Base-by-base conservation (phyloP, 73 alveolate genomes). In the Durusdinium trenchii region DNA sequence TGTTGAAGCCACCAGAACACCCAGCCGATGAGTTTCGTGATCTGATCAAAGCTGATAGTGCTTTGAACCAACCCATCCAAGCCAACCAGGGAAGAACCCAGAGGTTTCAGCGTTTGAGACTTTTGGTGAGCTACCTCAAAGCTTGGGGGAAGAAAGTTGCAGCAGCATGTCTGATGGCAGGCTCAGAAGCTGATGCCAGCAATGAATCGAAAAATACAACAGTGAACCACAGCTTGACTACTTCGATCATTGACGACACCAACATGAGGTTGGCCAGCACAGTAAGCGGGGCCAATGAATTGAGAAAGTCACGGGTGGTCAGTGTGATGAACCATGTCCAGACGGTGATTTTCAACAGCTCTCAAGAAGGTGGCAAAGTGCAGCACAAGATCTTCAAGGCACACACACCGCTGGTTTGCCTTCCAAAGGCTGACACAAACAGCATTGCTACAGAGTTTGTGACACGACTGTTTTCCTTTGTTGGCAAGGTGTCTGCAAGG, bases 211-310 rank as follows among this genome's bases (percentile, higher is more conserved):
- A n/a, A n/a, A n/a, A n/a, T n/a, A n/a, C n/a, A n/a, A n/a, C n/a
- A n/a, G n/a, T n/a, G n/a, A n/a, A n/a, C n/a, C n/a, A n/a, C n/a
- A n/a, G n/a, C n/a, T n/a, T n/a, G n/a, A n/a, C n/a, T n/a, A n/a
- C n/a, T n/a, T n/a, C n/a, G 23, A 26, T 89, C 30, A 42, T 62
- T 35, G 96, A 89, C 32, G 96, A 89, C 61, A 89, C 96, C 16
- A 89, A 64, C 96, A 32, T 61, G 51, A 42, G 61, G 50, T 42
- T 89, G 48, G 50, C 85, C 2, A 73, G 32, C 14, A 50, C 28
- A 1, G 50, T 61, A 1, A n/a, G n/a, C n/a, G n/a, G n/a, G n/a
- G n/a, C n/a, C n/a, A n/a, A 28, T 30, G 26, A 28, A 14, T 47
- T 69, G 52, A 10, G 48, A 0, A 3, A 51, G 26, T 43, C 86